Percentiles rank a stretch among this genome's conserved stretches.
Evolutionary conservation across 768 basidiomycete species (phyloP).

Genomic region (Tylopilus cervinicoccineus): DNA sequence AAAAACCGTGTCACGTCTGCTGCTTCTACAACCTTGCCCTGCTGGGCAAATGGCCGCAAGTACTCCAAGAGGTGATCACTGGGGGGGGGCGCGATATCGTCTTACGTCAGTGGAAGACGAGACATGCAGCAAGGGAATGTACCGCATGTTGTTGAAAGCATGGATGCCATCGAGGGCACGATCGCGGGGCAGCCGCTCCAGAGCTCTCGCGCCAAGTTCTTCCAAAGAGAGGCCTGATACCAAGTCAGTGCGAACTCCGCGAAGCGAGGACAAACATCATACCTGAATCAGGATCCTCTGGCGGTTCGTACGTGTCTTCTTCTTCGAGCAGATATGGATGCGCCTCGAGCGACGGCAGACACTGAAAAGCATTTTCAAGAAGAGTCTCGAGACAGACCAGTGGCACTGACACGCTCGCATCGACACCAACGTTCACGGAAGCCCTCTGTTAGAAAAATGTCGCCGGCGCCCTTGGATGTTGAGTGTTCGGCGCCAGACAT

Average conservation of each 20-base stretch:
- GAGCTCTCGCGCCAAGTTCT: conserved; percentile 78
- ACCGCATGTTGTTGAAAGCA: conserved; percentile 85
- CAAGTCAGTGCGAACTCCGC: neutral
- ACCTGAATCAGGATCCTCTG: conserved; percentile 85
- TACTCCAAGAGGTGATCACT: conserved; percentile 71
- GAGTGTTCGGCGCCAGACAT: conserved; percentile 14
- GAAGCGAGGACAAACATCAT: neutral
- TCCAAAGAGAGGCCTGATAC: conserved; percentile 68
- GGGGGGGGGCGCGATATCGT: conserved; percentile 1
- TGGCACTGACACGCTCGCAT: conserved; percentile 50
- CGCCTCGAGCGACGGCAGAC: conserved; percentile 49
- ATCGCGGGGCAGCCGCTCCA: conserved; percentile 71
- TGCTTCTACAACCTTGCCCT: conserved; percentile 71
- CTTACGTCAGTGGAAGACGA: neutral
- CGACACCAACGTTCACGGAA: conserved; percentile 80
- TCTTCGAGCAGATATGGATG: conserved; percentile 65
- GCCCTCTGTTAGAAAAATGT: conserved; percentile 70
- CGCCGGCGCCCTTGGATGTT: conserved; percentile 51
- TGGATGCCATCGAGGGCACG: conserved; percentile 79
- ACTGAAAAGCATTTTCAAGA: conserved; percentile 39
- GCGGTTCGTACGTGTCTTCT: conserved; percentile 82
- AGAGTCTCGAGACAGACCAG: neutral
- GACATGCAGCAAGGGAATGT: conserved; percentile 15
- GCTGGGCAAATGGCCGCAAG: conserved; percentile 74
- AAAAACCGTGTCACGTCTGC: conserved; percentile 69